Percentiles rank a stretch among this genome's conserved stretches.
Evolutionary conservation across 139 green algal genomes (phyloP).

Genomic region (Picochlorum sp.): DNA sequence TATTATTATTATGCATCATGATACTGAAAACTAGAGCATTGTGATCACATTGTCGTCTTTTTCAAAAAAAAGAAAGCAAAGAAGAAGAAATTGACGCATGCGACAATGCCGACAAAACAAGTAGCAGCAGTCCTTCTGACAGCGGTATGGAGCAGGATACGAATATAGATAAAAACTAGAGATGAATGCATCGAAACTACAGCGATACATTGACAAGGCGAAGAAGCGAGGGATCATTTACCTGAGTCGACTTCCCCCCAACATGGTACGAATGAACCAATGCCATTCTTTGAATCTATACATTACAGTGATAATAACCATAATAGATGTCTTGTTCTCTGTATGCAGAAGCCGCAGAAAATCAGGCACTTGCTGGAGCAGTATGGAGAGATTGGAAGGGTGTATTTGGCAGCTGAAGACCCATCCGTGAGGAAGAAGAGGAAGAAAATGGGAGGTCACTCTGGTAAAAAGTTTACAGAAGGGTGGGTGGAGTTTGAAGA

Average conservation of each 20-base stretch:
- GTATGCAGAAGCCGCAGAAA: constrained; percentile 80
- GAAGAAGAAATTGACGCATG: too few species aligned
- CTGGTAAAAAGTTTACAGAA: constrained; percentile 89
- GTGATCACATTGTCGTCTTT: too few species aligned
- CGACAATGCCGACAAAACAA: too few species aligned
- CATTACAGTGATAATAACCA: too few species aligned
- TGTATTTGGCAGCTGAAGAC: constrained; percentile 85
- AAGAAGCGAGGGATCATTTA: constrained; percentile 69
- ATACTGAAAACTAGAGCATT: too few species aligned
- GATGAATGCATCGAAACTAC: constrained; percentile 4
- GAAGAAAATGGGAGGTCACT: constrained; percentile 58
- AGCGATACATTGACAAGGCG: constrained; percentile 21
- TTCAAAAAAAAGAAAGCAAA: too few species aligned
- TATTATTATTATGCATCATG: too few species aligned
- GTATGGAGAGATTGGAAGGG: constrained; percentile 61
- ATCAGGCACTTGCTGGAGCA: constrained; percentile 74
- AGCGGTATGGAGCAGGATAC: not conserved
- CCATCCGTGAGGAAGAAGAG: constrained; percentile 29
- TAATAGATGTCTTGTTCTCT: not conserved
- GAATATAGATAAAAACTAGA: not conserved
- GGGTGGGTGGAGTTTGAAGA: constrained; percentile 96
- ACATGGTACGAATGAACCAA: constrained; percentile 32
- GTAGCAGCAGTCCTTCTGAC: too few species aligned
- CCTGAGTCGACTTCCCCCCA: constrained; percentile 61
- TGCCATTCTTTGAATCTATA: too few species aligned